These are phyloP conservation scores for Juglanconis juglandina DNA, from an alignment of 2,329 filamentous ascomycete species.

Conservation along the genomic window DNA sequence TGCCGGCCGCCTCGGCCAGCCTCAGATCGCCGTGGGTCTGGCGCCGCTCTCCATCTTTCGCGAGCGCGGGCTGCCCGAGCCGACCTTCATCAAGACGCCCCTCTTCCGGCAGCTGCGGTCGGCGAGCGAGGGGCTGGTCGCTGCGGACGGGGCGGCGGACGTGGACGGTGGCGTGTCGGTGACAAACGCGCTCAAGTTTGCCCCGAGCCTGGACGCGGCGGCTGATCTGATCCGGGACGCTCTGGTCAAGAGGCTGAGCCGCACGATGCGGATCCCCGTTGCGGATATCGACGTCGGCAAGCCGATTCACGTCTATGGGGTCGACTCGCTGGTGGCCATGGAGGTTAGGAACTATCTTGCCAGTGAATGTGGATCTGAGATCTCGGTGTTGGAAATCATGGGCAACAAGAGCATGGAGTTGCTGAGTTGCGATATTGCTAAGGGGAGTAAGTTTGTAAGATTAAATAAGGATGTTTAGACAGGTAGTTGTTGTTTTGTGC, in stretches of 20 bases:
- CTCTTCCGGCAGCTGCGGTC: slow-evolving; percentile 16
- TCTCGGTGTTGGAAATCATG: slow-evolving; percentile 12
- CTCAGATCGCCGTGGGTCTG: slow-evolving; percentile 13
- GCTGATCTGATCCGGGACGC: slow-evolving; percentile 18
- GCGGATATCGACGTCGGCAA: slow-evolving; percentile 25
- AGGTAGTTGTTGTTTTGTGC: no score
- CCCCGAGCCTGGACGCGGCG: slow-evolving; percentile 18
- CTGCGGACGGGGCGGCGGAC: not conserved
- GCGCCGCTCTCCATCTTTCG: slow-evolving; percentile 12
- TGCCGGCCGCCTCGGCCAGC: not conserved
- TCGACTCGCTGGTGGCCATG: slow-evolving; percentile 31
- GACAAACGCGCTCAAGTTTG: slow-evolving; percentile 16
- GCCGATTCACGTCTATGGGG: slow-evolving; percentile 24
- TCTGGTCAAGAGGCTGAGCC: slow-evolving; percentile 24
- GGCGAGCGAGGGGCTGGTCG: not conserved
- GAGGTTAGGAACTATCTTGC: slow-evolving; percentile 26
- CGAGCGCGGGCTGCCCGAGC: slow-evolving; percentile 14
- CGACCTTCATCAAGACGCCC: slow-evolving; percentile 17
- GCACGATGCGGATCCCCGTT: slow-evolving; percentile 24
- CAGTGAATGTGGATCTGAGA: slow-evolving; percentile 9
- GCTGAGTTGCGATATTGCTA: slow-evolving; percentile 9
- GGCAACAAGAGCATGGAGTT: slow-evolving; percentile 7
- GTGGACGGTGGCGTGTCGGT: slow-evolving; percentile 11
- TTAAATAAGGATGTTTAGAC: not conserved
- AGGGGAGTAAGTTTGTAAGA: slow-evolving; percentile 10